These are phyloP conservation scores for Rubia yunnanensis DNA, from an alignment of 257 asterid species.

Conservation along the genomic window DNA sequence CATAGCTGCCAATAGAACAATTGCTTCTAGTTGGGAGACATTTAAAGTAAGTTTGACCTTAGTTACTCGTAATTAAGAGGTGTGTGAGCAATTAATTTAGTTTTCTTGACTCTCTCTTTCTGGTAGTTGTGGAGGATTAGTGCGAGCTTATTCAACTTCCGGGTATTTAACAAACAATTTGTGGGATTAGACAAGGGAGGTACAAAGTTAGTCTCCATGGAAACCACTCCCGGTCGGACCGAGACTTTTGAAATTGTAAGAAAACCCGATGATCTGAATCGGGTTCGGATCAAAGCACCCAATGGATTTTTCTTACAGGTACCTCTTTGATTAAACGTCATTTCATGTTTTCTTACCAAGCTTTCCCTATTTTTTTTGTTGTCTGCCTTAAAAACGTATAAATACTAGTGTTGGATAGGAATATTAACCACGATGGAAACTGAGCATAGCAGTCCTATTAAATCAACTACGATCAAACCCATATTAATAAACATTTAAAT, in stretches of 20 bases:
- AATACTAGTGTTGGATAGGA: too few species aligned
- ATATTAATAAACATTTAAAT: too few species aligned
- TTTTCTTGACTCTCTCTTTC: neutral
- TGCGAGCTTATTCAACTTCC: conserved; percentile 38
- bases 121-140: conserved; percentile 67
- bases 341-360: too few species aligned
- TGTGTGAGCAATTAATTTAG: neutral
- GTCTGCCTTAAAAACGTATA: too few species aligned
- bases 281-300: conserved; percentile 48
- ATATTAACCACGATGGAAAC: too few species aligned
- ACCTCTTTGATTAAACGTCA: neutral
- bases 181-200: conserved; percentile 34
- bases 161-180: conserved; percentile 58
- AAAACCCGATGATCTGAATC: conserved; percentile 26
- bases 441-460: too few species aligned
- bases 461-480: too few species aligned
- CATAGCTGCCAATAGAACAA: conserved; percentile 50
- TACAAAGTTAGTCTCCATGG: conserved; percentile 22
- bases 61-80: neutral
- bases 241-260: conserved; percentile 46
- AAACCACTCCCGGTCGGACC: conserved; percentile 19
- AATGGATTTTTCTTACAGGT: conserved; percentile 68
- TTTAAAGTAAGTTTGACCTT: conserved; percentile 27
- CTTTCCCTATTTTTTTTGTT: too few species aligned
- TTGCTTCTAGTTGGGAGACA: conserved; percentile 81